A percentile compares a stretch with the other conserved stretches of the same genome.
phyloP scores from a whole-genome alignment of 2,329 filamentous ascomycete genomes.

The Ophiocordyceps camponoti-rufipedis region DNA sequence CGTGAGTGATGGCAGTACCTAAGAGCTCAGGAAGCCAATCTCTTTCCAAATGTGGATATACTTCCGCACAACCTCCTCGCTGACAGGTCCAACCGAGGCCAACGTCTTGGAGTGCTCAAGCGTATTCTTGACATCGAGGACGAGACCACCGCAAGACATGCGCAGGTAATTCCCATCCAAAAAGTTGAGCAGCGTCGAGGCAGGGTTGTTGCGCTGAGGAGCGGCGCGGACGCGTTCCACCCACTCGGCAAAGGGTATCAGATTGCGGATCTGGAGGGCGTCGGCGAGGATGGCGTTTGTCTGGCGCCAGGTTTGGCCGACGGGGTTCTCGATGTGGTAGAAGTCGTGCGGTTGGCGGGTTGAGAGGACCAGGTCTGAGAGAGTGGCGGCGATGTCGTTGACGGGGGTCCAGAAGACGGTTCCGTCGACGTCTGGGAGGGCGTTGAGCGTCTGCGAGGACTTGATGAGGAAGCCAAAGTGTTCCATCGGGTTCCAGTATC shows the following conservation, averaged over 20 bases:
- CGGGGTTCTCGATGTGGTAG: constrained; percentile 9
- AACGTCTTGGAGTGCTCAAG: constrained; percentile 4
- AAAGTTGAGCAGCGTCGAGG: constrained; percentile 3
- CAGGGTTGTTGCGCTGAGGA: constrained; percentile 2
- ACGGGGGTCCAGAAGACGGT: constrained; percentile 26
- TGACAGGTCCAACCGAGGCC: constrained; percentile 1
- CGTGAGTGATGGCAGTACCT: neutral
- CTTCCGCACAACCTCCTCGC: constrained; percentile 1
- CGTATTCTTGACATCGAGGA: constrained; percentile 2
- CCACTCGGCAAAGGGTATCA: constrained; percentile 4
- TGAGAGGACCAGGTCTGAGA: constrained; percentile 4
- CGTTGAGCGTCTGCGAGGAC: constrained; percentile 24
- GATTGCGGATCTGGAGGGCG: constrained; percentile 2
- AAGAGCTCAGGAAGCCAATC: constrained; percentile 1
- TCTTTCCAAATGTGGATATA: constrained; percentile 2
- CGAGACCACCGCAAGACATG: constrained; percentile 5
- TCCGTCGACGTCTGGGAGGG: constrained; percentile 21
- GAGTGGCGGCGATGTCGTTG: constrained; percentile 8
- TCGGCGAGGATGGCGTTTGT: constrained; percentile 3
- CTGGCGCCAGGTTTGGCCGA: constrained; percentile 5
- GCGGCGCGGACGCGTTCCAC: constrained; percentile 1
- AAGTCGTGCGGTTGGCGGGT: constrained; percentile 1
- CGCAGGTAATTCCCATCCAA: constrained; percentile 3
- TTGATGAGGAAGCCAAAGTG: constrained; percentile 31
- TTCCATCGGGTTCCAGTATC: constrained; percentile 35